phyloP scores from a whole-genome alignment of 2,329 filamentous ascomycete genomes.

The Gnomoniopsis smithogilvyi region DNA sequence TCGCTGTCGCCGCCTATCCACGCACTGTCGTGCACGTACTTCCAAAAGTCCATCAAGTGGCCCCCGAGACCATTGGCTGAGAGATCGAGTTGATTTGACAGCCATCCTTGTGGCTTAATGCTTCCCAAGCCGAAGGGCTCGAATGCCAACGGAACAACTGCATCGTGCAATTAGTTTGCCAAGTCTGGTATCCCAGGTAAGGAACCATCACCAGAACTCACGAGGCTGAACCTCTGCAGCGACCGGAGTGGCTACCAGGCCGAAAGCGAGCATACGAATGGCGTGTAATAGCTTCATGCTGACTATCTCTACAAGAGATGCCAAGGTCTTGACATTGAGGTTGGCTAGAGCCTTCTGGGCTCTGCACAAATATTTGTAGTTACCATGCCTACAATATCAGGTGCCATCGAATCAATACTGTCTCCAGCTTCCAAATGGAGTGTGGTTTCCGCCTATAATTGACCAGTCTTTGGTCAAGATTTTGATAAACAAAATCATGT shows the following conservation, averaged over 20 bases:
- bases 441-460: not conserved
- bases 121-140: conserved; percentile 19
- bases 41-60: conserved; percentile 48
- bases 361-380: not conserved
- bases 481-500: not conserved
- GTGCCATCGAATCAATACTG: not conserved
- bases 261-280: not conserved
- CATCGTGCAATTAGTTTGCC: not conserved
- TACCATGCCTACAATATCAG: not conserved
- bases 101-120: conserved; percentile 16
- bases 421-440: not conserved
- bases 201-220: not conserved
- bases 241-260: not conserved
- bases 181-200: not conserved
- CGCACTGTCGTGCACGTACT: conserved; percentile 45
- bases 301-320: not conserved
- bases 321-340: not conserved
- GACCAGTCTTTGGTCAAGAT: not conserved
- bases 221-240: conserved; percentile 1
- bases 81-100: conserved; percentile 7
- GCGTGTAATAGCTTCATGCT: not conserved
- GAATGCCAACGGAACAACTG: conserved; percentile 17
- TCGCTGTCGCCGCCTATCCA: conserved; percentile 51
- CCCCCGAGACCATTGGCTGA: conserved; percentile 4
- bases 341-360: not conserved